phyloP scores from a whole-genome alignment of 305 asterid species.

The Rubia occidens region DNA sequence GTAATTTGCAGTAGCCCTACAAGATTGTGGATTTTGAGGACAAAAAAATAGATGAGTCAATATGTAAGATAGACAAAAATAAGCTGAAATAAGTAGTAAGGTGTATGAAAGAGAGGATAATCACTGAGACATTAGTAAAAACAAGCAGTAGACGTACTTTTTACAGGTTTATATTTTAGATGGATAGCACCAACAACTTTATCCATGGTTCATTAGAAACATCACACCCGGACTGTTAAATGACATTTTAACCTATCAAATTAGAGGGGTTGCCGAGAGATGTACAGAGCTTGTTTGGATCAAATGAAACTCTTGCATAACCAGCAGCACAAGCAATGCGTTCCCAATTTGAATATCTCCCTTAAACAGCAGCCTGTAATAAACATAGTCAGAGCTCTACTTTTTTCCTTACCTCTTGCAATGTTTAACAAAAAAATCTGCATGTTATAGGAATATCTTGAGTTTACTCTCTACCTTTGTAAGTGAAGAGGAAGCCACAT shows the following conservation, averaged over 20 bases:
- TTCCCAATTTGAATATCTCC: slow-evolving; percentile 97
- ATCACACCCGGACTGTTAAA: background rate
- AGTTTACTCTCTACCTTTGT: slow-evolving; percentile 48
- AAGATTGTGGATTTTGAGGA: slow-evolving; percentile 10
- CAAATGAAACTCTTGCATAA: slow-evolving; percentile 69
- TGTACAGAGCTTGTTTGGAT: slow-evolving; percentile 55
- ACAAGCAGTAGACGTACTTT: slow-evolving; percentile 2
- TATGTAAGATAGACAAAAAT: background rate
- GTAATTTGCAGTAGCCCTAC: slow-evolving; percentile 74
- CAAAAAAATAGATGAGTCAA: background rate
- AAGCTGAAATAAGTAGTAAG: background rate
- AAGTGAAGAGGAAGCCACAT: slow-evolving; percentile 90
- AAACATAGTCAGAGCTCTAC: background rate
- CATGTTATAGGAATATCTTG: background rate
- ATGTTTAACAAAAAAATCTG: background rate
- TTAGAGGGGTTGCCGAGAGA: slow-evolving; percentile 88
- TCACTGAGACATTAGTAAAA: background rate
- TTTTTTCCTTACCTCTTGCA: background rate
- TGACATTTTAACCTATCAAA: slow-evolving; percentile 54
- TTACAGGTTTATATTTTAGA: no score
- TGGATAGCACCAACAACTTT: background rate
- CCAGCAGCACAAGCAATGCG: slow-evolving; percentile 98
- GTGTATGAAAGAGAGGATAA: background rate
- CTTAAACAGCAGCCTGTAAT: slow-evolving; percentile 78
- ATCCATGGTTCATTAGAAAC: background rate